phyloP scores from a whole-genome alignment of 352 stramenopile genomes.

The Phytophthora sansomeana region DNA sequence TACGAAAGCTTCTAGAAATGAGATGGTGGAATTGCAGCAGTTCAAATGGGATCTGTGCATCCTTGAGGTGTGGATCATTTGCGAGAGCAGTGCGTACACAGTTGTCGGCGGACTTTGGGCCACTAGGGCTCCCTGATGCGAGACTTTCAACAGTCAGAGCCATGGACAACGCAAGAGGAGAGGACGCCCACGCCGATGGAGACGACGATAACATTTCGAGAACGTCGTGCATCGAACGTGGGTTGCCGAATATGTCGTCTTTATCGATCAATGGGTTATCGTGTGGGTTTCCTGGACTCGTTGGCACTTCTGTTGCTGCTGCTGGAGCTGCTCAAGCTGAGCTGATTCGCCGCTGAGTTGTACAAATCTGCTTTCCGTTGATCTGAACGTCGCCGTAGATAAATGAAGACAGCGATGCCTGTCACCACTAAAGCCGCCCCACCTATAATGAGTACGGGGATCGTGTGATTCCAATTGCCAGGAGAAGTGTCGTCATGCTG shows the following conservation, averaged over 20 bases:
- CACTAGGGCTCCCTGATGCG: slow-evolving; percentile 21
- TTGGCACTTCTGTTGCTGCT: not conserved
- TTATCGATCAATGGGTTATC: slow-evolving; percentile 12
- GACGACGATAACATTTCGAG: slow-evolving; percentile 23
- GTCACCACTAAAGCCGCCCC: slow-evolving; percentile 24
- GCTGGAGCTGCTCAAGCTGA: slow-evolving; percentile 5
- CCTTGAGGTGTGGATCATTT: slow-evolving; percentile 32
- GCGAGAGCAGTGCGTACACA: slow-evolving; percentile 29
- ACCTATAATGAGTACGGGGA: slow-evolving; percentile 44
- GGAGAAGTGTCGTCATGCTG: slow-evolving; percentile 12
- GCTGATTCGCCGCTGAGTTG: slow-evolving; percentile 8
- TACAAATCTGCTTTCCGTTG: slow-evolving; percentile 5
- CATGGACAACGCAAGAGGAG: slow-evolving; percentile 21
- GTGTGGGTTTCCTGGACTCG: not conserved
- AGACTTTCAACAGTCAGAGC: slow-evolving; percentile 31
- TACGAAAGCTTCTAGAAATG: slow-evolving; percentile 30
- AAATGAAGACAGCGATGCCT: slow-evolving; percentile 28
- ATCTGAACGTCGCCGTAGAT: slow-evolving; percentile 21
- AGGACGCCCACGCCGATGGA: slow-evolving; percentile 17
- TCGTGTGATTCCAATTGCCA: slow-evolving; percentile 33
- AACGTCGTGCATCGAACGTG: slow-evolving; percentile 14
- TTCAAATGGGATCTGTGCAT: slow-evolving; percentile 42
- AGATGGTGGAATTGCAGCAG: slow-evolving; percentile 46
- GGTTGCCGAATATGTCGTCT: slow-evolving; percentile 25
- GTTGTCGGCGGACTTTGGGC: slow-evolving; percentile 3